Evolutionary conservation across 352 stramenopile species (phyloP).

Genomic region (Peronospora tabacina): DNA sequence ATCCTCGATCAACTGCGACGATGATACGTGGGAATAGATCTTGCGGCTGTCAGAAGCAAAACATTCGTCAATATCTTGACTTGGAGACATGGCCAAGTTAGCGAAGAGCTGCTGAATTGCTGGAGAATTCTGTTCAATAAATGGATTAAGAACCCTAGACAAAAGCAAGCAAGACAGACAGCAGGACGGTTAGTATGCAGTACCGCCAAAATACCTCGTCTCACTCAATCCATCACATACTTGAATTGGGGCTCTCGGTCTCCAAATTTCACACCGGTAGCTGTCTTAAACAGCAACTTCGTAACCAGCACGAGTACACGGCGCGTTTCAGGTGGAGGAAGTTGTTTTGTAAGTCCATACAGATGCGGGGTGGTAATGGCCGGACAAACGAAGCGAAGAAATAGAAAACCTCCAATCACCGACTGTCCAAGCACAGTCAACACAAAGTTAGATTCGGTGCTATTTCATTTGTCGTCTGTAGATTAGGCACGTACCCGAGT

Average conservation of each 20-base stretch:
- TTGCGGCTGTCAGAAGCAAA: slow-evolving; percentile 64
- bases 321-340: slow-evolving; percentile 58
- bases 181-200: slow-evolving; percentile 1
- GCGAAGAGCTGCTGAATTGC: slow-evolving; percentile 74
- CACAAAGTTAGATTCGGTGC: not conserved
- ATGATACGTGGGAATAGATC: slow-evolving; percentile 59
- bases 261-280: slow-evolving; percentile 79
- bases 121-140: slow-evolving; percentile 77
- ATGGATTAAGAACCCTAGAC: slow-evolving; percentile 73
- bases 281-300: slow-evolving; percentile 86
- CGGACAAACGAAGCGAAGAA: slow-evolving; percentile 84
- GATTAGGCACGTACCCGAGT: slow-evolving; percentile 35
- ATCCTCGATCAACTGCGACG: slow-evolving; percentile 51
- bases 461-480: not conserved
- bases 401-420: slow-evolving; percentile 83
- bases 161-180: not conserved
- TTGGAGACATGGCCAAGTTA: slow-evolving; percentile 53
- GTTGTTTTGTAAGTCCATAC: slow-evolving; percentile 72
- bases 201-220: not conserved
- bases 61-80: slow-evolving; percentile 63
- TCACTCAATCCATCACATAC: slow-evolving; percentile 31
- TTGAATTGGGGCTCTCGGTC: slow-evolving; percentile 76
- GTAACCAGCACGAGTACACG: slow-evolving; percentile 81
- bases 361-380: slow-evolving; percentile 82
- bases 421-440: slow-evolving; percentile 31